A percentile compares a stretch with the other conserved stretches of the same genome.
Evolutionary conservation across 805 yeast species (phyloP).

Genomic region (Ascoidea tarda): DNA sequence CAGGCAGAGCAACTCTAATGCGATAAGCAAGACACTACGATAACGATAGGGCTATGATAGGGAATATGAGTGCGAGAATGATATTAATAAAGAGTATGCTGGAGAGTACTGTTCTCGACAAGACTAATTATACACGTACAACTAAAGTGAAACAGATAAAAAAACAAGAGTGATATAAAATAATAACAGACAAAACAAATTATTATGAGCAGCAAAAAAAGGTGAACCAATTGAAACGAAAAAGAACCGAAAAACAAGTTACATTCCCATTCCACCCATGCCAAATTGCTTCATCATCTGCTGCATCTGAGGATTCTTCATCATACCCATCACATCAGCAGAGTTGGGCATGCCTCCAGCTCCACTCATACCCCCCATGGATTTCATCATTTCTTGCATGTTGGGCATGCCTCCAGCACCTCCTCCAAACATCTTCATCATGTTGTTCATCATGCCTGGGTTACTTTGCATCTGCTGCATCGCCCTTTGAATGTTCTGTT

Average conservation of each 20-base stretch:
- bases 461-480: slow-evolving; percentile 54
- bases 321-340: slow-evolving; percentile 15
- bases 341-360: slow-evolving; percentile 8
- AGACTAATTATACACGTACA: too few species aligned
- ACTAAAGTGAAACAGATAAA: too few species aligned
- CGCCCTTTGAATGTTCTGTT: slow-evolving; percentile 31
- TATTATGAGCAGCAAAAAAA: not conserved
- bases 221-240: not conserved
- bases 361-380: slow-evolving; percentile 15
- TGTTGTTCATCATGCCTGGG: slow-evolving; percentile 61
- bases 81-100: too few species aligned
- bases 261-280: slow-evolving; percentile 4
- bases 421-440: slow-evolving; percentile 50
- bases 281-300: slow-evolving; percentile 38
- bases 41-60: too few species aligned
- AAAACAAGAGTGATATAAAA: too few species aligned
- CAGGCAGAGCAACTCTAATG: too few species aligned
- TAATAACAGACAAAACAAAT: too few species aligned
- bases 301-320: slow-evolving; percentile 31
- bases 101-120: too few species aligned
- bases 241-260: too few species aligned
- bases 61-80: too few species aligned
- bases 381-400: slow-evolving; percentile 30
- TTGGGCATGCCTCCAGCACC: slow-evolving; percentile 28
- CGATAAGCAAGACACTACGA: too few species aligned